Conservation (phyloP, 768 basidiomycete species). For the Leccinum disarticulatum region DNA sequence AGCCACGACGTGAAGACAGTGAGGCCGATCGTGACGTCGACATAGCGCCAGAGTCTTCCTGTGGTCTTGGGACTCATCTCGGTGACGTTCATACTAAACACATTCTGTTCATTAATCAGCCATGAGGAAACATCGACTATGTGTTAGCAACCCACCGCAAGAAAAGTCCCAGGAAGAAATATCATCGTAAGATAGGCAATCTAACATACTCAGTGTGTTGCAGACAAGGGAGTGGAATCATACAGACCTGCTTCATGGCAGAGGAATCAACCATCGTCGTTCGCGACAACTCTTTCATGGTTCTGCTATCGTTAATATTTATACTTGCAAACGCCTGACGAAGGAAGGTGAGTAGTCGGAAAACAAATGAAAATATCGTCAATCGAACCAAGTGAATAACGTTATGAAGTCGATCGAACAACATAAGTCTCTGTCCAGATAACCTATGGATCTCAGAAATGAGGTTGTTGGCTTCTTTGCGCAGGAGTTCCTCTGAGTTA, state of each 20-base stretch:
- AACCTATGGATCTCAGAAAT: slow-evolving; percentile 50
- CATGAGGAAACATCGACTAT: neutral
- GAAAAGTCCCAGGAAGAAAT: slow-evolving; percentile 55
- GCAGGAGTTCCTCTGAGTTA: slow-evolving; percentile 38
- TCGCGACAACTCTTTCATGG: slow-evolving; percentile 50
- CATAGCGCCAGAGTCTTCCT: slow-evolving; percentile 37
- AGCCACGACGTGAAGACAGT: slow-evolving; percentile 57
- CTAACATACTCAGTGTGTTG: slow-evolving; percentile 24
- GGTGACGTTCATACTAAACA: slow-evolving; percentile 32
- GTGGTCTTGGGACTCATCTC: slow-evolving; percentile 29
- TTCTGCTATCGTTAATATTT: slow-evolving; percentile 52
- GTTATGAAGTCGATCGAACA: slow-evolving; percentile 35
- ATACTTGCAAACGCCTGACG: slow-evolving; percentile 58
- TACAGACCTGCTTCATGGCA: slow-evolving; percentile 36
- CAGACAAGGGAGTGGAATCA: neutral
- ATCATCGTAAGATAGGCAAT: slow-evolving; percentile 57
- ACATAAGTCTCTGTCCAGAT: slow-evolving; percentile 33
- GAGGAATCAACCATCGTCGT: slow-evolving; percentile 43
- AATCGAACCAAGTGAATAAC: slow-evolving; percentile 32
- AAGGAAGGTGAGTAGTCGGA: neutral
- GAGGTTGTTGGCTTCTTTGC: slow-evolving; percentile 48
- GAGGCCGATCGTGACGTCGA: slow-evolving; percentile 44
- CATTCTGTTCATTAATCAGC: slow-evolving; percentile 28
- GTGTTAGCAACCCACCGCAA: slow-evolving; percentile 23
- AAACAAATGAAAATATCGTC: neutral